These are phyloP conservation scores for Amphichorda felina DNA, from an alignment of 2,329 filamentous ascomycete species.

Conservation along the genomic window DNA sequence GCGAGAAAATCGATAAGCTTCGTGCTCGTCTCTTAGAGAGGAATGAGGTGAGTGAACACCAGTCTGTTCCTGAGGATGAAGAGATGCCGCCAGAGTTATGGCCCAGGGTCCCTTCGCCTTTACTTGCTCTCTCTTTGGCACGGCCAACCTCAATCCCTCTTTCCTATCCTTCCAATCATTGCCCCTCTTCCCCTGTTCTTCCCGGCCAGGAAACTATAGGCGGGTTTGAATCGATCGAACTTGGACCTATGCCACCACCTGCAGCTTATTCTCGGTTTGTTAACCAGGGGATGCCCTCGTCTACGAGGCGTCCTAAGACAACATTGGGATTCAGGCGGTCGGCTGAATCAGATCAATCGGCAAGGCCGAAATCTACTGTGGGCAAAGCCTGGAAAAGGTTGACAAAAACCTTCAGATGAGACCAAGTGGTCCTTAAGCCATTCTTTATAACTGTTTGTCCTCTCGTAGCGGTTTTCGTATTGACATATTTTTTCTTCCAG, in stretches of 20 bases:
- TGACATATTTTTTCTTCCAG: slow-evolving; percentile 16
- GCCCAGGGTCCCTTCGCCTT: neutral
- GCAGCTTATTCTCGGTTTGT: too few relatives aligned
- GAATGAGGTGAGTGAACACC: slow-evolving; percentile 40
- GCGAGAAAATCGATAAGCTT: slow-evolving; percentile 47
- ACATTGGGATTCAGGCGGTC: neutral
- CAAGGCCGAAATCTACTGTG: too few relatives aligned
- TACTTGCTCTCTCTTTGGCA: neutral
- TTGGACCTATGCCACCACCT: too few relatives aligned
- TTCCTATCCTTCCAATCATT: too few relatives aligned
- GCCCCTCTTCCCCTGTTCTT: too few relatives aligned
- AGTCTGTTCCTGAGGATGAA: neutral
- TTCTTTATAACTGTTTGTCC: neutral
- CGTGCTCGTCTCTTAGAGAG: slow-evolving; percentile 41
- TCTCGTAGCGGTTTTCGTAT: neutral
- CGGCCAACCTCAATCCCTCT: neutral
- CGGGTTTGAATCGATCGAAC: too few relatives aligned
- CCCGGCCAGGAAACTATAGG: too few relatives aligned
- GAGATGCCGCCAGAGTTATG: neutral
- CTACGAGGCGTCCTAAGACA: neutral
- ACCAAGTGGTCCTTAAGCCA: neutral
- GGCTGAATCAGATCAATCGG: too few relatives aligned
- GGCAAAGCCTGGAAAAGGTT: too few relatives aligned
- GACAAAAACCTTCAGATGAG: too few relatives aligned
- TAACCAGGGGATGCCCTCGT: neutral